Base-by-base conservation (phyloP, 2,329 filamentous ascomycete genomes). In the Amauroascus niger region DNA sequence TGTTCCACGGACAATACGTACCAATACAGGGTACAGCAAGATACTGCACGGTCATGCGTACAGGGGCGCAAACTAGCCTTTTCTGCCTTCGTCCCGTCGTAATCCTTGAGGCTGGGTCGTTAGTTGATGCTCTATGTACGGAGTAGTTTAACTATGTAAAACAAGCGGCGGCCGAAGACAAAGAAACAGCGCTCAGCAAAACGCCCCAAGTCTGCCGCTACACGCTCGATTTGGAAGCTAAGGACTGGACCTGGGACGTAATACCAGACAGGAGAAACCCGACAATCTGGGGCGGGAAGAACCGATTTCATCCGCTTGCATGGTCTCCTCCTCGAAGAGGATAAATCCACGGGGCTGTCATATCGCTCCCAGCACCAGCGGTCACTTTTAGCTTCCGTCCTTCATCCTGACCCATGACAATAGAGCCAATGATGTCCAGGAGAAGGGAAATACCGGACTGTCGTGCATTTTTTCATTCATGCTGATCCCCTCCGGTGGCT, bases 231-330 rank as follows among this genome's bases (percentile, higher is more conserved):
- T 41, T 28, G 48, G n/a, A 13, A 45, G 13, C 24, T 4, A 8
- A 45, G 18, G 11, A 18, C 26, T 13, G 26, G 14, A 26, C 7
- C 35, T 22, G 5, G 24, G 24, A 30, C 20, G 8, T 8, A 39
- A 28, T 11, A 20, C n/a, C 3, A 5, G 20, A 2, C 40, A 28
- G 35, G 22, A 33, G 48, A 43, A n/a, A 43, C 26, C 48, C 50
- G 41, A 46, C 50, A 46, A 14, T 46, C 50, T 46, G 50, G 50
- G 18, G 20, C 30, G 32, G 30, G 50, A 46, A 46, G 40, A 30
- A n/a, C 28, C 39, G 14, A 24, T 39, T 39, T 45, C 40, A 26
- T 39, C 41, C 39, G 35, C 26, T 13, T 43, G 28, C 26, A 50
- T 43, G 37, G 37, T 18, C 28, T 49, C 24, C 13, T 44, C 32